Conservation (phyloP, 805 yeast species). For the Priceomyces haplophilus region DNA sequence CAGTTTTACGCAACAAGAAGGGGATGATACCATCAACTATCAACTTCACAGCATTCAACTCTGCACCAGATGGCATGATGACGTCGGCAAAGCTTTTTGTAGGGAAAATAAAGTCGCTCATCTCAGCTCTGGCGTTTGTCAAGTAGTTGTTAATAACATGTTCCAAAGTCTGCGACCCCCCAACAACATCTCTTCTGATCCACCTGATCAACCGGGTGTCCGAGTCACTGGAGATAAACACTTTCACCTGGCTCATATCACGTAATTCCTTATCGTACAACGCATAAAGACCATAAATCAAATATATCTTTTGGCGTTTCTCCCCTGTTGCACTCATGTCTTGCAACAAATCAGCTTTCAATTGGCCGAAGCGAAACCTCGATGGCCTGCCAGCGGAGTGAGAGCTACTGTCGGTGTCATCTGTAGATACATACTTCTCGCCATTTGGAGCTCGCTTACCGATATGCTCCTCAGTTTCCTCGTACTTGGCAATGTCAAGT, state of each 20-base stretch:
- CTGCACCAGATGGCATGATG: slow-evolving; percentile 69
- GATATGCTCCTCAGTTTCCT: slow-evolving; percentile 9
- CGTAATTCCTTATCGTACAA: slow-evolving; percentile 60
- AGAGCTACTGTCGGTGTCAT: background rate
- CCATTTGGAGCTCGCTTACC: background rate
- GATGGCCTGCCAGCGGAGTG: slow-evolving; percentile 31
- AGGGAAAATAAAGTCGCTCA: slow-evolving; percentile 60
- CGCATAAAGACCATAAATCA: slow-evolving; percentile 80
- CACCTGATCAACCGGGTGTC: slow-evolving; percentile 82
- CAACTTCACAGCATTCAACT: slow-evolving; percentile 51
- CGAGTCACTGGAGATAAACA: slow-evolving; percentile 80
- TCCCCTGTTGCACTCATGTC: slow-evolving; percentile 17
- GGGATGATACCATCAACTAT: slow-evolving; percentile 64
- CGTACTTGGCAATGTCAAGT: slow-evolving; percentile 46
- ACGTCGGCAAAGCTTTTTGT: slow-evolving; percentile 75
- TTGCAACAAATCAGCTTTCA: slow-evolving; percentile 17
- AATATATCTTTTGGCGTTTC: slow-evolving; percentile 19
- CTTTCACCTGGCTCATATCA: slow-evolving; percentile 56
- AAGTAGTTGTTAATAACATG: slow-evolving; percentile 47
- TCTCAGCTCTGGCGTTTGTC: slow-evolving; percentile 58
- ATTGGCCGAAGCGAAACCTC: slow-evolving; percentile 35
- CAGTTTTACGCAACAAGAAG: slow-evolving; percentile 15
- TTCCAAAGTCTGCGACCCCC: slow-evolving; percentile 23
- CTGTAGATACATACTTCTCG: background rate
- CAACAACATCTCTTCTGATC: slow-evolving; percentile 48